Conservation (phyloP, 768 basidiomycete genomes). For the Boletus rubroflammeus region DNA sequence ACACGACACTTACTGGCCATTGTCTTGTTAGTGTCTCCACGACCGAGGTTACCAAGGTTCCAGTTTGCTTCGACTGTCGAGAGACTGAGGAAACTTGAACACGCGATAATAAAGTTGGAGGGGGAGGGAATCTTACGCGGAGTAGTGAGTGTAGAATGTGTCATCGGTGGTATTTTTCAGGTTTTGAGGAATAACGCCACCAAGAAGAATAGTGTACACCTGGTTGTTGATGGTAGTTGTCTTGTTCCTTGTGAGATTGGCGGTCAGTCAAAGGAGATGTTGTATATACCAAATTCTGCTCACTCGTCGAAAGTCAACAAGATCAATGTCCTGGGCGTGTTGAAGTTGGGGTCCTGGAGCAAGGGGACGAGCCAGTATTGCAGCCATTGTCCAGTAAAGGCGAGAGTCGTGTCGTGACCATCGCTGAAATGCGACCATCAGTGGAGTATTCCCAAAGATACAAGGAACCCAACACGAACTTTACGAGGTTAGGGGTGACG, state of each 20-base stretch:
- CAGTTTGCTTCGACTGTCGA: conserved; percentile 58
- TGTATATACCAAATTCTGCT: conserved; percentile 17
- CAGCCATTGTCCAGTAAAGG: conserved; percentile 45
- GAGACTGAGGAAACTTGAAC: conserved; percentile 26
- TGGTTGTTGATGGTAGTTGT: conserved; percentile 40
- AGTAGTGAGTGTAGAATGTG: conserved; percentile 59
- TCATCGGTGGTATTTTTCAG: conserved; percentile 45
- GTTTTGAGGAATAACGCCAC: conserved; percentile 40
- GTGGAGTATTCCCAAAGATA: background rate
- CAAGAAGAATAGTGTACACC: conserved; percentile 42
- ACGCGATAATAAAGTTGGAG: background rate
- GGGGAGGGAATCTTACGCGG: conserved; percentile 22
- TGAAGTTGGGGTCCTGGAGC: conserved; percentile 49
- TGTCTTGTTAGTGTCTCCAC: conserved; percentile 48
- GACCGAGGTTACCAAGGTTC: conserved; percentile 54
- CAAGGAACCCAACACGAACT: conserved; percentile 11
- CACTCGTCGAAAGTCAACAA: conserved; percentile 61
- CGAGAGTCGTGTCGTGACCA: conserved; percentile 54
- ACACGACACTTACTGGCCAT: conserved; percentile 7
- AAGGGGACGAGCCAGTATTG: conserved; percentile 49
- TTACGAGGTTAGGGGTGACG: conserved; percentile 54
- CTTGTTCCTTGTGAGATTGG: conserved; percentile 17
- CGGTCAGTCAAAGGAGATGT: background rate
- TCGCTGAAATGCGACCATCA: conserved; percentile 37
- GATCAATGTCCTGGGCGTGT: conserved; percentile 52